Base-by-base conservation (phyloP, 2,329 filamentous ascomycete genomes). In the Apiospora rasikravindrae region DNA sequence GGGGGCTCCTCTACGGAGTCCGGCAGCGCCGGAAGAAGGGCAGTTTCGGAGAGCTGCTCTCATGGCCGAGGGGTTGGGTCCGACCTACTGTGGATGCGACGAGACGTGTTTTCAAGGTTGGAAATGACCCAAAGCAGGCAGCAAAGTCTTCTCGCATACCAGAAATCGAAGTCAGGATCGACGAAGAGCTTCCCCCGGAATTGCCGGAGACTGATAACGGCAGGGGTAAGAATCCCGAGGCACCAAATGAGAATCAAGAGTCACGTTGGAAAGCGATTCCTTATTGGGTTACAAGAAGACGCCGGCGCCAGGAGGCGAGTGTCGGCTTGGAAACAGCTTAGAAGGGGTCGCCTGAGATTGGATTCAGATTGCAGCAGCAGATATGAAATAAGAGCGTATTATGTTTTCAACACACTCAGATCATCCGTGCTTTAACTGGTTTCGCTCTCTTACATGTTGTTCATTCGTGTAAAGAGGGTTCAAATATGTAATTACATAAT, bases 231-330 rank as follows among this genome's bases (percentile, higher is more conserved):
- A n/a, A 49, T 2, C 10, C 3, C 6, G 45, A 47, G 6, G 8
- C n/a, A 22, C 1, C 1, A 1, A 8, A 10, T 47, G 10, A 8
- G 6, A 22, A 47, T 10, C 19, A 1, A 22, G 1, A 1, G 5
- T 22, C 16, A 6, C 7, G 6, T 19, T 47, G 19, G 45, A 47
- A n/a, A 8, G 45, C 10, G 45, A 8, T 49, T n/a, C 6, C 19
- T 11, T 6, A 10, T n/a, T 49, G 45, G 45, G 6, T 10, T 8
- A 49, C 19, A n/a, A 49, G 45, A 49, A n/a, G 10, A 7, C 45
- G 45, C 7, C 45, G 22, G 22, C 19, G 22, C 19, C 45, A 47
- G 19, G 45, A 47, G 45, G 45, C 45, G 22, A 7, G 19, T 47
- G 45, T 8, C 22, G 19, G 16, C 45, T 7, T 47, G 45, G 22